Percentiles rank a stretch among this genome's conserved stretches.
Evolutionary conservation across 2,329 filamentous ascomycete genomes (phyloP).

Genomic region (Neonectria sp.): DNA sequence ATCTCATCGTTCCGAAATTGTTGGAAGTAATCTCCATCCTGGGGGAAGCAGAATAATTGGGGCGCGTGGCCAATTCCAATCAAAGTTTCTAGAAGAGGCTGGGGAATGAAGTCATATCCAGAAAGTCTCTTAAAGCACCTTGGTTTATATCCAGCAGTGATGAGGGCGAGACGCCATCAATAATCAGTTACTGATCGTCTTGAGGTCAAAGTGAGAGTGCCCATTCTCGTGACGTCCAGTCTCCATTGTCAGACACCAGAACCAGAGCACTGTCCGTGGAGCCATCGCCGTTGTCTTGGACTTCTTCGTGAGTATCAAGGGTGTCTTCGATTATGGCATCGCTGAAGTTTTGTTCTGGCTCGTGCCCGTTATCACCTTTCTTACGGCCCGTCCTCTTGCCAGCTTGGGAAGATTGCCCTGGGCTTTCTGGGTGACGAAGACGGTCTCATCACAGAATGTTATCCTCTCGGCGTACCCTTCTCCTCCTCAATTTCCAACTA

Average conservation of each 20-base stretch:
- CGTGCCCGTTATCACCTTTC: neutral
- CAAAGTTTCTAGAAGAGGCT: neutral
- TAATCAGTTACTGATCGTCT: neutral
- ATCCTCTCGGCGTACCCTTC: conserved; percentile 20
- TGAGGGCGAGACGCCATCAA: neutral
- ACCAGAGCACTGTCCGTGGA: neutral
- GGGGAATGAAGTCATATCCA: neutral
- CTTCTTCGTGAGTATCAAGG: neutral
- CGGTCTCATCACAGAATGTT: conserved; percentile 12
- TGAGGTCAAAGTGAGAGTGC: neutral
- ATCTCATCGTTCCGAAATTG: neutral
- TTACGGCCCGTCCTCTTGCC: neutral
- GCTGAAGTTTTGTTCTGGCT: neutral
- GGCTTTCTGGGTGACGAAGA: conserved; percentile 1
- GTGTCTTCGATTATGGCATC: neutral
- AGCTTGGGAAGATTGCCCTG: conserved; percentile 2
- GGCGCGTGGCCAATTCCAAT: neutral
- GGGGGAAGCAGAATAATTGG: neutral
- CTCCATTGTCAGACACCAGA: neutral
- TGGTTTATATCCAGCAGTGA: neutral
- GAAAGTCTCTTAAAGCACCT: neutral
- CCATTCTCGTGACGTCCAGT: neutral
- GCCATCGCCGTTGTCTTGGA: neutral
- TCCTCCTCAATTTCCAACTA: too few species aligned
- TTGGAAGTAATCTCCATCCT: neutral